Base-by-base conservation (phyloP, 1,284 basidiomycete genomes). In the Cutaneotrichosporon mucoides region DNA sequence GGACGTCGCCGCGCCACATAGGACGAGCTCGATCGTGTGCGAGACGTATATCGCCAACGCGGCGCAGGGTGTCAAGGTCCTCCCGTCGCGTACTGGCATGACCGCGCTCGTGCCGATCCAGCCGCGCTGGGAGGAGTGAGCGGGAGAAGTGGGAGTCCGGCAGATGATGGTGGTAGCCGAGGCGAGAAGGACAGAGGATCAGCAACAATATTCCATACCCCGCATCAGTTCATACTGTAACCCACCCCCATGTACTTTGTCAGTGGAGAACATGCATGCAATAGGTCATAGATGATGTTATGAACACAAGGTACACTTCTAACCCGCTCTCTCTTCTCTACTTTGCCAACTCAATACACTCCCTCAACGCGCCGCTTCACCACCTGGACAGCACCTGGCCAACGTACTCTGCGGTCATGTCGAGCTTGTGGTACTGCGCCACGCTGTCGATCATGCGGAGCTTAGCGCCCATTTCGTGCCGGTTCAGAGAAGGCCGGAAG, bases 401-500 rank as follows among this genome's bases (percentile, higher is more conserved):
- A 24, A 76, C 73, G 53, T 77, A 79, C 48, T 74, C 76, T 5
- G 64, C 70, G 9, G 74, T 70, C 64, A 79, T 65, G 15, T 61
- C 61, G 5, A 79, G 65, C 36, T 71, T 67, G 63, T 79, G 78
- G 61, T 78, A 79, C 34, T 73, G 68, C 10, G 73, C 59, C 6
- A 79, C 74, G 64, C 70, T 91, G 45, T 89, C 85, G 59, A 92
- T 85, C 48, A 90, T 92, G 62, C 85, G 82, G 67, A 95, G 73
- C 72, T 84, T 87, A 47, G 86, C 79, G 63, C 84, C 83, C 59
- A 84, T 78, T 59, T 95, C 91, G 40, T 80, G 82, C 68, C 87
- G 88, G 64, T 83, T 86, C 46, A 88, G 69, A 6, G 86, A 87
- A 46, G 88, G 81, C 64, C 86, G 82, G 76, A 88, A 95, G 5